Evolutionary conservation across 306 rosid genomes (phyloP).

Genomic region (Prunus kanzakura): DNA sequence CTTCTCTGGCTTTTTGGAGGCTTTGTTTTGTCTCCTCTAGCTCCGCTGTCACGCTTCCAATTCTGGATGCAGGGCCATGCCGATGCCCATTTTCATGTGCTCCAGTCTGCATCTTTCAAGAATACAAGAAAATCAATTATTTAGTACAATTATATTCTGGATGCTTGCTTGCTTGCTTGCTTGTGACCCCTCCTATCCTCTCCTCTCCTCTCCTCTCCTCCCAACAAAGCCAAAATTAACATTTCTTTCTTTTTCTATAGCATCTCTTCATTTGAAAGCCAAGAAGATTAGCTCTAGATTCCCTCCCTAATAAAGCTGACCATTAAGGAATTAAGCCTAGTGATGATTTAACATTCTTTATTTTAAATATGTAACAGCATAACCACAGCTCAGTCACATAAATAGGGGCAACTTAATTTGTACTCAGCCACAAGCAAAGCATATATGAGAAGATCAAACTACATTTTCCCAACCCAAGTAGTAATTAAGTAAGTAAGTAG

Average conservation of each 20-base stretch:
- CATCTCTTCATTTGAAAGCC: slow-evolving; percentile 26
- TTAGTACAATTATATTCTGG: neutral
- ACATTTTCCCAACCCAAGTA: too few species aligned
- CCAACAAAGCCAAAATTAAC: neutral
- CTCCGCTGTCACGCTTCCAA: slow-evolving; percentile 62
- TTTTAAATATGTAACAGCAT: neutral
- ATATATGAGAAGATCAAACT: too few species aligned
- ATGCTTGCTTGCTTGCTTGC: slow-evolving; percentile 12
- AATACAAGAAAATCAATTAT: neutral
- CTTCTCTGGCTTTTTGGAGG: slow-evolving; percentile 67
- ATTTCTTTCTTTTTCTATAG: neutral
- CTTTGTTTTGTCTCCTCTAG: slow-evolving; percentile 67
- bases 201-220: neutral
- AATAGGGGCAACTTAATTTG: slow-evolving; percentile 12
- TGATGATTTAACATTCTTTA: neutral
- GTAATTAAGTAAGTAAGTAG: too few species aligned
- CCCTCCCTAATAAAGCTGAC: slow-evolving; percentile 18
- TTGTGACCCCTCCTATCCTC: neutral
- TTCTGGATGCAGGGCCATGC: slow-evolving; percentile 9
- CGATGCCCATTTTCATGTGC: slow-evolving; percentile 35
- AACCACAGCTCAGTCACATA: neutral
- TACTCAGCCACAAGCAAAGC: slow-evolving; percentile 39
- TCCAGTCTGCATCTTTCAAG: slow-evolving; percentile 41
- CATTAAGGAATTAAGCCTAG: neutral
- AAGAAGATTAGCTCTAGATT: slow-evolving; percentile 12